Evolutionary conservation across 2,329 filamentous ascomycete species (phyloP).

Genomic region (Arthrinium phaeospermum): DNA sequence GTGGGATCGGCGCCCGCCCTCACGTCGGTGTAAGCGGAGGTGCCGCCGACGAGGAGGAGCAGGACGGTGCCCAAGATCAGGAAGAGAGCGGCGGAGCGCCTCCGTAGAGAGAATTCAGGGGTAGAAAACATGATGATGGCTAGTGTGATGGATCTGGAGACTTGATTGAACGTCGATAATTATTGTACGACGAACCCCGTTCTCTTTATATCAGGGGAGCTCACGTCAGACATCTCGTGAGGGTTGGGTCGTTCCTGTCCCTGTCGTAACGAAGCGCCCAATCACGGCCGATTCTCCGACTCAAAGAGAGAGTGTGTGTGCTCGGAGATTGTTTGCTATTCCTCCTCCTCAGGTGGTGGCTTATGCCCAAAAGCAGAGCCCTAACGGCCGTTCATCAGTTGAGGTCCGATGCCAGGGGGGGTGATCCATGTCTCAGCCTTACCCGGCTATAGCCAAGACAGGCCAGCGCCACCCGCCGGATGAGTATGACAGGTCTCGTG

Average conservation of each 20-base stretch:
- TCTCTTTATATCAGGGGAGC: neutral
- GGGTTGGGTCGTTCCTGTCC: neutral
- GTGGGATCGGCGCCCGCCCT: slow-evolving; percentile 30
- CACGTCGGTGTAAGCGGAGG: slow-evolving; percentile 23
- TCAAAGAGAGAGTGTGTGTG: neutral
- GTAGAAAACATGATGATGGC: neutral
- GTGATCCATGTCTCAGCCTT: slow-evolving; percentile 6
- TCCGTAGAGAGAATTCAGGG: neutral
- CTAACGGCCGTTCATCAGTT: neutral
- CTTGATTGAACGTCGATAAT: neutral
- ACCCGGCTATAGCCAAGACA: slow-evolving; percentile 14
- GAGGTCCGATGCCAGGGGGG: neutral
- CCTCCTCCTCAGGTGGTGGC: neutral
- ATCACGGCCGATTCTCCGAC: neutral
- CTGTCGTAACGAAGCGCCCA: neutral
- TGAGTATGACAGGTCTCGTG: neutral
- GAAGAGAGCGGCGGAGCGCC: slow-evolving; percentile 10
- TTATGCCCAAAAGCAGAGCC: neutral
- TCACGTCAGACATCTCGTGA: neutral
- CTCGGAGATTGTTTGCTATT: neutral
- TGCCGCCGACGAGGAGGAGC: slow-evolving; percentile 22
- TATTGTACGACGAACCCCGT: neutral
- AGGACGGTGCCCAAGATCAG: neutral
- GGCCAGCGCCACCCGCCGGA: neutral
- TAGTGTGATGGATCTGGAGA: neutral